Conservation (phyloP, 352 stramenopile genomes). For the Phytopythium chamaehyphon region DNA sequence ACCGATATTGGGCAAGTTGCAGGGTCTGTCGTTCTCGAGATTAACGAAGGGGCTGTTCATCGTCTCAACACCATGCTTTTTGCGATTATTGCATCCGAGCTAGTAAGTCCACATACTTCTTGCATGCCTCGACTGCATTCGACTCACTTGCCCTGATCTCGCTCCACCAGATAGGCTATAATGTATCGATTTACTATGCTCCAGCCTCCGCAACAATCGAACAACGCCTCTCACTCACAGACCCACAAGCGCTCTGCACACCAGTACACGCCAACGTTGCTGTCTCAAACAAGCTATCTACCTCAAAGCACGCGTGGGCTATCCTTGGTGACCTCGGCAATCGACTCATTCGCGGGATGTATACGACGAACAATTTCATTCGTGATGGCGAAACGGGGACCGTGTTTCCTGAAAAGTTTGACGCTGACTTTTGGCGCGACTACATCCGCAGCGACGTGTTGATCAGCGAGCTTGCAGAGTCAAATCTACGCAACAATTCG, state of each 20-base stretch:
- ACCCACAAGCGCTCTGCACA: conserved; percentile 16
- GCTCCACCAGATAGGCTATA: conserved; percentile 9
- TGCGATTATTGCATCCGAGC: conserved; percentile 42
- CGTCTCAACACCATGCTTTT: conserved; percentile 33
- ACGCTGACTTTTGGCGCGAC: conserved; percentile 36
- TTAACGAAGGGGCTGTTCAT: conserved; percentile 35
- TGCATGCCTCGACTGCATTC: not conserved
- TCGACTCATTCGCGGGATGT: conserved; percentile 24
- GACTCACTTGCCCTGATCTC: not conserved
- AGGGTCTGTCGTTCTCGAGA: conserved; percentile 38
- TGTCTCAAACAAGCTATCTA: conserved; percentile 14
- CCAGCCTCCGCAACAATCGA: not conserved
- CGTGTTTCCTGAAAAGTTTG: conserved; percentile 10
- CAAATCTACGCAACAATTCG: conserved; percentile 10
- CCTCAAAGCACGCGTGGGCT: conserved; percentile 23
- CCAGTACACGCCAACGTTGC: conserved; percentile 34
- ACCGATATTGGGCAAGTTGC: conserved; percentile 20
- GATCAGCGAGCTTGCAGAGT: conserved; percentile 12
- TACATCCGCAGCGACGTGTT: conserved; percentile 24
- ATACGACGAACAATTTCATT: conserved; percentile 37
- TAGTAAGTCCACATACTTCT: conserved; percentile 16
- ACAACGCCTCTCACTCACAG: conserved; percentile 25
- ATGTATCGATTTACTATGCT: conserved; percentile 12
- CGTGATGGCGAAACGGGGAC: conserved; percentile 7
- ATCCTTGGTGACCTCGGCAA: conserved; percentile 17